These are phyloP conservation scores for Madurella mycetomatis DNA, from an alignment of 2,329 filamentous ascomycete species.

Conservation along the genomic window DNA sequence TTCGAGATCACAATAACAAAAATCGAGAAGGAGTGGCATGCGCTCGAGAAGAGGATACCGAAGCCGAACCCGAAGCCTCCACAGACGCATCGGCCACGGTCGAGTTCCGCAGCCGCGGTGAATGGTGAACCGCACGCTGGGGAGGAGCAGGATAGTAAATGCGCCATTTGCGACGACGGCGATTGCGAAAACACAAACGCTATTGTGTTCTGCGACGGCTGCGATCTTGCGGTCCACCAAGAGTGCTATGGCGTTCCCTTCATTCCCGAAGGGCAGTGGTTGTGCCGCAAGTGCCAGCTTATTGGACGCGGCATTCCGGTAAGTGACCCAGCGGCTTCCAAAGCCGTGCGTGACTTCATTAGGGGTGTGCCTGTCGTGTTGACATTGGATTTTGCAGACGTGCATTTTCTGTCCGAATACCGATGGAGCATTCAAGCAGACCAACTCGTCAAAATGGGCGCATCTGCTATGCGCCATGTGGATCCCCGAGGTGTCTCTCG, in stretches of 20 bases:
- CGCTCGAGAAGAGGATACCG: conserved; percentile 90
- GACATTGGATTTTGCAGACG: conserved; percentile 46
- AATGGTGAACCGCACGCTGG: conserved; percentile 85
- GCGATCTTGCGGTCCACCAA: conserved; percentile 94
- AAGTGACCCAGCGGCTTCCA: conserved; percentile 32
- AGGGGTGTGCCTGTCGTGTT: conserved; percentile 5
- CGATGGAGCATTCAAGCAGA: conserved; percentile 97
- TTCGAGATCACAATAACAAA: conserved; percentile 99
- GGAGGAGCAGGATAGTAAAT: conserved; percentile 96
- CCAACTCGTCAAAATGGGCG: conserved; percentile 92
- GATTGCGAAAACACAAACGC: conserved; percentile 99
- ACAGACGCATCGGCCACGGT: conserved; percentile 87
- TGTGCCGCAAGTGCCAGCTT: conserved; percentile 93
- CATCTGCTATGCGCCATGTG: conserved; percentile 96
- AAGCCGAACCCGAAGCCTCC: conserved; percentile 96
- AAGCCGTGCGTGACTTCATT: not conserved
- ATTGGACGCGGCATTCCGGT: conserved; percentile 87
- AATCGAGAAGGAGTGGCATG: conserved; percentile 98
- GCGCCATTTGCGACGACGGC: conserved; percentile 96
- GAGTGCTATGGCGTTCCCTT: conserved; percentile 99
- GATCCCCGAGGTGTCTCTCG: conserved; percentile 95
- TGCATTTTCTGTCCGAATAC: conserved; percentile 99
- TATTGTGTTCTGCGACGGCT: conserved; percentile 98
- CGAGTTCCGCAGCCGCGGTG: conserved; percentile 89
- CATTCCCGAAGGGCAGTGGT: conserved; percentile 97